Conservation (phyloP, 257 asterid species). For the Solanum pinnatisectum region DNA sequence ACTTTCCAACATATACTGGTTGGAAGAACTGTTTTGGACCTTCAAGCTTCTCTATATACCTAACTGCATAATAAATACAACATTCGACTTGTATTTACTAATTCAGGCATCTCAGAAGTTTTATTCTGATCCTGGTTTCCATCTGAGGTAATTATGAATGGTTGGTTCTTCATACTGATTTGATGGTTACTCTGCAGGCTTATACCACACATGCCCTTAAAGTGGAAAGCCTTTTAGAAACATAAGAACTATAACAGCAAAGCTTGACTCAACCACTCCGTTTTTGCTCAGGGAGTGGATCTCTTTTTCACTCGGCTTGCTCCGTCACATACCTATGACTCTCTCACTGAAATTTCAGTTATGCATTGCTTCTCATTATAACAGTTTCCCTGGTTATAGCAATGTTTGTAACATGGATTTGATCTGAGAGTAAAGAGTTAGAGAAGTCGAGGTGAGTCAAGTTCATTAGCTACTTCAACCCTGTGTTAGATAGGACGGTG, state of each 20-base stretch:
- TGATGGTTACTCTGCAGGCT: constrained; percentile 41
- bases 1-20: not conserved
- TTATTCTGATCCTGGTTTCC: not conserved
- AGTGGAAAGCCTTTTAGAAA: constrained; percentile 69
- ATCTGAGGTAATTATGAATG: not conserved
- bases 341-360: constrained; percentile 86
- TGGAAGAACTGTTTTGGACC: not conserved
- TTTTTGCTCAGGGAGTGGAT: constrained; percentile 82
- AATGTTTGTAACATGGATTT: constrained; percentile 71
- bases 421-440: constrained; percentile 82
- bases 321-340: constrained; percentile 74
- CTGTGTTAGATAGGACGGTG: not conserved
- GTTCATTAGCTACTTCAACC: not conserved
- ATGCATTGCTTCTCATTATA: constrained; percentile 68
- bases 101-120: not conserved
- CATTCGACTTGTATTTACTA: not conserved
- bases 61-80: not conserved
- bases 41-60: not conserved
- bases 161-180: not conserved
- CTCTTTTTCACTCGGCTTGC: constrained; percentile 84
- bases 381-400: constrained; percentile 66
- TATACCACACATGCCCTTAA: constrained; percentile 71
- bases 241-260: constrained; percentile 58
- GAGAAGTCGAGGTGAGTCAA: constrained; percentile 71
- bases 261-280: constrained; percentile 84